A percentile compares a stretch with the other conserved stretches of the same genome.
These are phyloP conservation scores for Escallonia herrerae DNA, from an alignment of 129 eudicot genomes.

Conservation along the genomic window DNA sequence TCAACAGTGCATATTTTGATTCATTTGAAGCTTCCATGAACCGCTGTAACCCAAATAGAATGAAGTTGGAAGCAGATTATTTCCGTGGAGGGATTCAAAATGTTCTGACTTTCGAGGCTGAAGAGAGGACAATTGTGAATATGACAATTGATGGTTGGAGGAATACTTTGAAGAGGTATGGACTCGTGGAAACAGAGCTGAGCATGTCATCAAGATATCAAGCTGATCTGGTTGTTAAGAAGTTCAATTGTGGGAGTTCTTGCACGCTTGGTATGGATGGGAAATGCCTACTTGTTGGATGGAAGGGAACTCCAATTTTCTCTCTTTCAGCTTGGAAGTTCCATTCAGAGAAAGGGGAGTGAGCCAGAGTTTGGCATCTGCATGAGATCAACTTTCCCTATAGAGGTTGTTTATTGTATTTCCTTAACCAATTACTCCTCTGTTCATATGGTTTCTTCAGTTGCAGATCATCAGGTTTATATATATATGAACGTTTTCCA, in stretches of 20 bases:
- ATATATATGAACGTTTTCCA: no score
- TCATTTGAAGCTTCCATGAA: constrained; percentile 12
- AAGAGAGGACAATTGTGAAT: constrained; percentile 7
- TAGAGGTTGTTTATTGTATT: no score
- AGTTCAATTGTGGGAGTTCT: constrained; percentile 16
- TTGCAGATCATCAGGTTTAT: neutral
- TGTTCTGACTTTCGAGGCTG: constrained; percentile 13
- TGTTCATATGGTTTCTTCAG: neutral
- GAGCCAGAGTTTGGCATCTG: no score
- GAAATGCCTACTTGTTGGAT: constrained; percentile 19
- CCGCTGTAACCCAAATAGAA: neutral
- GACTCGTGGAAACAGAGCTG: neutral
- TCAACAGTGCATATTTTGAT: constrained; percentile 10
- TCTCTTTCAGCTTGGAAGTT: constrained; percentile 31
- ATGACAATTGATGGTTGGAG: neutral
- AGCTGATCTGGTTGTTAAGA: constrained; percentile 21
- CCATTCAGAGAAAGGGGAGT: neutral
- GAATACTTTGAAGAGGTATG: neutral
- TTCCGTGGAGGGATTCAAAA: constrained; percentile 7
- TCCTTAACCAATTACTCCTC: no score
- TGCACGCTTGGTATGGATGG: constrained; percentile 23
- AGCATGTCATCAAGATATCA: constrained; percentile 11
- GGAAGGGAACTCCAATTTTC: constrained; percentile 33
- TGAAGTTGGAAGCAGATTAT: neutral
- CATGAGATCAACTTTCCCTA: no score